phyloP scores from a whole-genome alignment of 2,329 filamentous ascomycete genomes.

The Penicillium sp. region DNA sequence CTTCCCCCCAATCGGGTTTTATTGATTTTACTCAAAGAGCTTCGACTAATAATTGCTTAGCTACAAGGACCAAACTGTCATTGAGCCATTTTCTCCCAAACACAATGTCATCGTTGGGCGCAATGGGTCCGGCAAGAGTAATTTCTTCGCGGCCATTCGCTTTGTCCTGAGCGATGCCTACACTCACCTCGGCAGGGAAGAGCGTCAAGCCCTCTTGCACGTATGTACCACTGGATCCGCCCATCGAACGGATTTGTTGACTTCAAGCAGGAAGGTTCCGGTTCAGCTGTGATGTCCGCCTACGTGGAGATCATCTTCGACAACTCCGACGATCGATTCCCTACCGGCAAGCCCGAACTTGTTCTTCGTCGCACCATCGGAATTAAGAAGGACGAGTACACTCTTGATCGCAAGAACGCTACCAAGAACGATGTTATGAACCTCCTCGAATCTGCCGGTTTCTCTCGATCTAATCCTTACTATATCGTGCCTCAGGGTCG shows the following conservation, averaged over 20 bases:
- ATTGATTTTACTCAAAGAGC: too few relatives aligned
- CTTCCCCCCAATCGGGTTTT: not conserved
- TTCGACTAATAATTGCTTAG: conserved; percentile 48
- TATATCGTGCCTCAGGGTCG: conserved; percentile 98
- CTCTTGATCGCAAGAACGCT: conserved; percentile 92
- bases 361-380: conserved; percentile 92
- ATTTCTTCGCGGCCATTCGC: conserved; percentile 98
- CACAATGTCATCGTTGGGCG: conserved; percentile 98
- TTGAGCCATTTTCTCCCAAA: conserved; percentile 95
- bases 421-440: conserved; percentile 95
- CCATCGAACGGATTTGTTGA: conserved; percentile 16
- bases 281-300: conserved; percentile 97
- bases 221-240: conserved; percentile 37
- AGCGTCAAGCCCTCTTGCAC: conserved; percentile 93
- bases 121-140: conserved; percentile 99
- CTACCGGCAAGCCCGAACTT: conserved; percentile 87
- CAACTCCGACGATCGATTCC: conserved; percentile 94
- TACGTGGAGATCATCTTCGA: conserved; percentile 99
- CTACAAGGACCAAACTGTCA: conserved; percentile 99
- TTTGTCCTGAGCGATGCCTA: conserved; percentile 99
- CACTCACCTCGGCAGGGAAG: conserved; percentile 91
- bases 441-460: conserved; percentile 90
- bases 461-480: conserved; percentile 96
- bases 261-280: conserved; percentile 74
- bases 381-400: conserved; percentile 98